Percentiles rank a stretch among this genome's conserved stretches.
Evolutionary conservation across 805 yeast genomes (phyloP).

Genomic region (Zygosaccharomyces lentus): DNA sequence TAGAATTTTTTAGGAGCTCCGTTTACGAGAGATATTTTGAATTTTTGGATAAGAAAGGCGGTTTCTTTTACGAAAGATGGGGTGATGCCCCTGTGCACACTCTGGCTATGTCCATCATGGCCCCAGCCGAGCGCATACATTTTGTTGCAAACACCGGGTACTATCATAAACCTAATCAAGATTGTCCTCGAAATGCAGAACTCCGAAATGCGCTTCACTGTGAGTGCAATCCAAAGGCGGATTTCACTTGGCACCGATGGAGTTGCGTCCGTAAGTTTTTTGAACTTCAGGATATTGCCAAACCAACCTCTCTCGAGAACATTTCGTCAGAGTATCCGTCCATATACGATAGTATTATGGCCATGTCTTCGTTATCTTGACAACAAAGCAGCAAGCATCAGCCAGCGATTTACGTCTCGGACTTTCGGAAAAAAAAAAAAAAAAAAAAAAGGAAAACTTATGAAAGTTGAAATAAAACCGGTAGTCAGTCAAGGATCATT

Average conservation of each 20-base stretch:
- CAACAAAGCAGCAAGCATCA: background rate
- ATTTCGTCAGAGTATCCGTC: conserved; percentile 12
- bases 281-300: conserved; percentile 13
- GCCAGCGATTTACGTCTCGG: background rate
- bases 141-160: conserved; percentile 93
- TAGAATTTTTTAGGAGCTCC: conserved; percentile 64
- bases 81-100: conserved; percentile 97
- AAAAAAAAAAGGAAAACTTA: too few relatives aligned
- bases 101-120: conserved; percentile 71
- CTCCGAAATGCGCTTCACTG: conserved; percentile 53
- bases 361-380: background rate
- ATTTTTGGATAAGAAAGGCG: conserved; percentile 65
- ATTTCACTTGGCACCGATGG: conserved; percentile 63
- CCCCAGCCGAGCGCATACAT: conserved; percentile 67
- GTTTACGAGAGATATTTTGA: conserved; percentile 64
- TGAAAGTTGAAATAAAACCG: too few relatives aligned
- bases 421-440: background rate
- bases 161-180: conserved; percentile 71
- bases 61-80: conserved; percentile 91
- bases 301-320: conserved; percentile 12
- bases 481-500: too few relatives aligned
- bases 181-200: conserved; percentile 56
- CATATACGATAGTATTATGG: conserved; percentile 9
- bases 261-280: conserved; percentile 57
- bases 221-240: conserved; percentile 53